Percentiles rank a stretch among this genome's conserved stretches.
These are phyloP conservation scores for Euphorbia peplus DNA, from an alignment of 345 rosid species.

Conservation along the genomic window DNA sequence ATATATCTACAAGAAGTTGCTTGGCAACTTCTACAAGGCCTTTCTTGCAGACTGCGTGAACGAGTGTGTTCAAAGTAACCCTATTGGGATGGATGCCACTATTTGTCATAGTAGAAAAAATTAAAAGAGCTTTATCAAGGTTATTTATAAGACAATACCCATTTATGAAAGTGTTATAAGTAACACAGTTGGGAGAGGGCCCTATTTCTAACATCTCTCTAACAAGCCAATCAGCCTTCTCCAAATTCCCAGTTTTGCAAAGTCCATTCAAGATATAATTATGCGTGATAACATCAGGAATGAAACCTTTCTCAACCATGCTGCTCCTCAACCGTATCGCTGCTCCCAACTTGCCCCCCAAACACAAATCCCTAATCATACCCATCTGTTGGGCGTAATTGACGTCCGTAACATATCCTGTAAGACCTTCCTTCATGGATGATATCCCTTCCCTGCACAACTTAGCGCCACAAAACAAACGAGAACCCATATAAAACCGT, in stretches of 20 bases:
- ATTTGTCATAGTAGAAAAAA: conserved; percentile 46
- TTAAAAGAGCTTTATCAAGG: conserved; percentile 52
- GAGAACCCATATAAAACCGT: neutral
- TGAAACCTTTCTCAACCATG: conserved; percentile 44
- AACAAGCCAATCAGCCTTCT: conserved; percentile 52
- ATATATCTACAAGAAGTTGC: conserved; percentile 45
- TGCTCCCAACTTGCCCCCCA: conserved; percentile 58
- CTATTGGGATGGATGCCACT: conserved; percentile 54
- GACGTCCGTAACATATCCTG: conserved; percentile 18
- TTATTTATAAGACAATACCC: conserved; percentile 53
- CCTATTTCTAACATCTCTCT: conserved; percentile 68
- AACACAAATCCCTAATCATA: conserved; percentile 49
- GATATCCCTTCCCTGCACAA: conserved; percentile 55
- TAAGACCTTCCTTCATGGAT: conserved; percentile 21
- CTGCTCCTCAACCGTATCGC: conserved; percentile 59
- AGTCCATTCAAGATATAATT: conserved; percentile 62
- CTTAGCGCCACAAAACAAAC: conserved; percentile 7
- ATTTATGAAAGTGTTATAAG: conserved; percentile 57
- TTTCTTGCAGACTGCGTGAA: conserved; percentile 58
- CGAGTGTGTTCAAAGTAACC: conserved; percentile 59
- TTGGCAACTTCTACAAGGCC: conserved; percentile 48
- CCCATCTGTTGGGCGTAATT: conserved; percentile 28
- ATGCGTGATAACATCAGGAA: conserved; percentile 60
- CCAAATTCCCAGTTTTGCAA: conserved; percentile 47
- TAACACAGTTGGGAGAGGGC: conserved; percentile 56